Evolutionary conservation across 805 yeast species (phyloP).

Genomic region (Candida glaebosa): DNA sequence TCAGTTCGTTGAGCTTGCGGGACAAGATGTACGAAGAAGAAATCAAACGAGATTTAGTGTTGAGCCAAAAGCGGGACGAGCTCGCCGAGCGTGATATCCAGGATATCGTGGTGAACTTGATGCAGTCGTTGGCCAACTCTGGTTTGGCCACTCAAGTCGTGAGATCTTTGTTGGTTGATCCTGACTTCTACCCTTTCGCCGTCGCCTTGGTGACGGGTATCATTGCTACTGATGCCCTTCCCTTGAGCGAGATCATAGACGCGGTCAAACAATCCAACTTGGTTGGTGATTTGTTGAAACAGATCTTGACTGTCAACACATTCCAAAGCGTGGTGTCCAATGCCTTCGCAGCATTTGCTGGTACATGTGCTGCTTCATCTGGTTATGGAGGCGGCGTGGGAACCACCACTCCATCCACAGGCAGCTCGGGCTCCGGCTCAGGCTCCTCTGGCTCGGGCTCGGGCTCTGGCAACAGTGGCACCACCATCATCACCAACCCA

Average conservation of each 20-base stretch:
- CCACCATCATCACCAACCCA: conserved; percentile 14
- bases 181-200: conserved; percentile 34
- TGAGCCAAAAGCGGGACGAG: conserved; percentile 6
- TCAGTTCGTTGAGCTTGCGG: conserved; percentile 12
- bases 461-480: conserved; percentile 6
- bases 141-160: conserved; percentile 42
- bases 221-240: conserved; percentile 25
- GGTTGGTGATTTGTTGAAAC: conserved; percentile 29
- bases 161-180: conserved; percentile 35
- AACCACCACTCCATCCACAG: conserved; percentile 9
- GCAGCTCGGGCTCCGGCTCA: conserved; percentile 8
- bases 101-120: conserved; percentile 30
- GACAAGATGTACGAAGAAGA: conserved; percentile 12
- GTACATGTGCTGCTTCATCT: conserved; percentile 20
- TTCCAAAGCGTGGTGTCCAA: conserved; percentile 31
- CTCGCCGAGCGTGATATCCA: conserved; percentile 16
- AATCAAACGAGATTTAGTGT: conserved; percentile 2
- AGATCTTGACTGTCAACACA: conserved; percentile 30
- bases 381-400: conserved; percentile 9
- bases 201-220: conserved; percentile 29
- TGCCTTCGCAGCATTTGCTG: conserved; percentile 37
- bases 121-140: conserved; percentile 38
- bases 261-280: conserved; percentile 34
- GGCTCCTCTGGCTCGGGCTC: conserved; percentile 9
- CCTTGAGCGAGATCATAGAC: conserved; percentile 21